These are phyloP conservation scores for Alisma plantagoaquatica DNA, from an alignment of 106 monocot genomes.

Conservation along the genomic window DNA sequence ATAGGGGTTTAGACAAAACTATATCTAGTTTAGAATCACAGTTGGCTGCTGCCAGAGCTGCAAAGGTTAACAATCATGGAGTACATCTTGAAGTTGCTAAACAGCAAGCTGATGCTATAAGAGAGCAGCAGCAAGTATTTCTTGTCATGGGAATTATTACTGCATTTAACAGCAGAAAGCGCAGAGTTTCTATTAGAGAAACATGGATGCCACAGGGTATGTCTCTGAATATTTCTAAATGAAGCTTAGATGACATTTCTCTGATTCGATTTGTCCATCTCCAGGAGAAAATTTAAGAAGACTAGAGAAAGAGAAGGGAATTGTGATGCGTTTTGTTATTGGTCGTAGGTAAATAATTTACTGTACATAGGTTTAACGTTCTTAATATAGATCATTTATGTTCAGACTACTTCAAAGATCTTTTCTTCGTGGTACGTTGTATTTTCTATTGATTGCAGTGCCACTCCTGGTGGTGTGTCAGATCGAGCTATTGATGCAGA, in stretches of 20 bases:
- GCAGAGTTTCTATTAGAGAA: constrained; percentile 51
- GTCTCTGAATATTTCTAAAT: not conserved
- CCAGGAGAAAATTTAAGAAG: constrained; percentile 39
- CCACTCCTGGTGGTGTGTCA: constrained; percentile 33
- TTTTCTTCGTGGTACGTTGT: not conserved
- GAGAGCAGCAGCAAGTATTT: constrained; percentile 28
- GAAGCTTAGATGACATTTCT: not conserved
- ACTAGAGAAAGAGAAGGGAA: constrained; percentile 51
- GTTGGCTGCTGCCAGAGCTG: constrained; percentile 53
- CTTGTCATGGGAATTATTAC: constrained; percentile 67
- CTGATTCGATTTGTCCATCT: constrained; percentile 1
- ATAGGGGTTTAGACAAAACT: constrained; percentile 51
- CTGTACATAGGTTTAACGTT: not conserved
- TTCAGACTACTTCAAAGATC: not conserved
- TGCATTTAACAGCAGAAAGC: constrained; percentile 47
- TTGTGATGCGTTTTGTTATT: constrained; percentile 66
- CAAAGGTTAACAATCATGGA: constrained; percentile 17
- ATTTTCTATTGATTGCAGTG: constrained; percentile 17
- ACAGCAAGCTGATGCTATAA: constrained; percentile 6
- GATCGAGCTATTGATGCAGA: constrained; percentile 47
- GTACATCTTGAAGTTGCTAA: constrained; percentile 7
- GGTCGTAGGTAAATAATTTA: constrained; percentile 38
- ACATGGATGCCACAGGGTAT: constrained; percentile 75
- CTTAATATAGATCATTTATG: not conserved
- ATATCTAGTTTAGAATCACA: constrained; percentile 58